Evolutionary conservation across 805 yeast genomes (phyloP).

Genomic region (Starmerella sirachaensis): DNA sequence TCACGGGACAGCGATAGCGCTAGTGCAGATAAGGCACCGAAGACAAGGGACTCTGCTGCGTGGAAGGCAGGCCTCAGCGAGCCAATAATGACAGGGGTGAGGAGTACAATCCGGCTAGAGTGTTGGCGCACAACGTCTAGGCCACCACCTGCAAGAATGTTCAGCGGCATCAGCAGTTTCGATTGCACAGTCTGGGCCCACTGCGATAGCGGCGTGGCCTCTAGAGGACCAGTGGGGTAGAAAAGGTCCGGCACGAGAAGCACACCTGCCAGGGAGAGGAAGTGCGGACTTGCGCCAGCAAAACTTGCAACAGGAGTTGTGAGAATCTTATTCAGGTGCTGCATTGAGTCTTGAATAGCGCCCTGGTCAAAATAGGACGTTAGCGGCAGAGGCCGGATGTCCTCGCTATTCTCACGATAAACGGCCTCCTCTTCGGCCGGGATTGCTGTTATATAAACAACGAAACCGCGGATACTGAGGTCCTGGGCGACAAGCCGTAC

Average conservation of each 20-base stretch:
- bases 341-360: constrained; percentile 37
- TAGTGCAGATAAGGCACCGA: constrained; percentile 33
- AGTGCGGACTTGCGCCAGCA: constrained; percentile 45
- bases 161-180: constrained; percentile 38
- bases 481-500: constrained; percentile 60
- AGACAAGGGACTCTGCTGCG: constrained; percentile 48
- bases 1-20: constrained; percentile 34
- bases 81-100: constrained; percentile 47
- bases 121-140: constrained; percentile 42
- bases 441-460: constrained; percentile 65
- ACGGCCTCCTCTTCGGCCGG: constrained; percentile 44
- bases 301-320: constrained; percentile 47
- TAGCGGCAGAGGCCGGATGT: constrained; percentile 54
- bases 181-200: constrained; percentile 41
- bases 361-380: constrained; percentile 37
- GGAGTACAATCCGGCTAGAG: constrained; percentile 35
- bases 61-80: constrained; percentile 49
- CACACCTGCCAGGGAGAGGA: constrained; percentile 49
- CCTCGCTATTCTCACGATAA: constrained; percentile 47
- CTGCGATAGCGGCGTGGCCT: constrained; percentile 38
- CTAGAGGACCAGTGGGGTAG: constrained; percentile 58
- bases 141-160: constrained; percentile 44
- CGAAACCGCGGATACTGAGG: constrained; percentile 66
- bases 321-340: constrained; percentile 39
- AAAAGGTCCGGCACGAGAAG: constrained; percentile 58